Percentiles rank a stretch among this genome's conserved stretches.
These are phyloP conservation scores for Zostera marina DNA, from an alignment of 116 monocot genomes.

Conservation along the genomic window DNA sequence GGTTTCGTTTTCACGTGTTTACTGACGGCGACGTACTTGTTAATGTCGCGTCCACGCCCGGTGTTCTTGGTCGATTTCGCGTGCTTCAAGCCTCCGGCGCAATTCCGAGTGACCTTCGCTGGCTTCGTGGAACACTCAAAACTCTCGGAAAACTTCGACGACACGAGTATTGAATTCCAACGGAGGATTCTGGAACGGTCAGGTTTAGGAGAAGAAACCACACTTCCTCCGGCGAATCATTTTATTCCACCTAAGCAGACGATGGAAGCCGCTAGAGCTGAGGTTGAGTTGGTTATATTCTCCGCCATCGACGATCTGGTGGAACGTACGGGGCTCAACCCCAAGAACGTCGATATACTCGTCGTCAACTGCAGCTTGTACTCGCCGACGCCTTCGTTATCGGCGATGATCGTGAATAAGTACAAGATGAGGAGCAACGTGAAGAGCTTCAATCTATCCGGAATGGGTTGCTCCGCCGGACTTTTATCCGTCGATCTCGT, in stretches of 20 bases:
- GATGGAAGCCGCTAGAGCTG: constrained; percentile 8
- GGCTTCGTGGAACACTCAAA: constrained; percentile 37
- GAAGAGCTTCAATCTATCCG: constrained; percentile 34
- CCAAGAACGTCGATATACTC: constrained; percentile 52
- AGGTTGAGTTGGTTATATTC: constrained; percentile 15
- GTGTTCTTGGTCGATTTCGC: constrained; percentile 39
- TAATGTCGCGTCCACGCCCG: constrained; percentile 15
- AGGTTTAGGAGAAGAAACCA: constrained; percentile 16
- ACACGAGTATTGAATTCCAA: constrained; percentile 12
- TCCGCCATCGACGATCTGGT: constrained; percentile 13
- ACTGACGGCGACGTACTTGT: constrained; percentile 4
- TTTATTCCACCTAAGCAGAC: constrained; percentile 12
- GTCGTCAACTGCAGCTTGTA: constrained; percentile 68
- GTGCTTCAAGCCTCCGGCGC: constrained; percentile 17
- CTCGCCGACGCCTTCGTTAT: constrained; percentile 36
- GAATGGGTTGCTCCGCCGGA: constrained; percentile 57
- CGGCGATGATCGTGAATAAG: constrained; percentile 42
- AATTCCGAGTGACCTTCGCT: constrained; percentile 28
- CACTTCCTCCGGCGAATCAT: constrained; percentile 15
- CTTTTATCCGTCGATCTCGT: constrained; percentile 47
- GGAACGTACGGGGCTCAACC: constrained; percentile 8
- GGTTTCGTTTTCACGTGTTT: background rate
- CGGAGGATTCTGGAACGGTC: constrained; percentile 14
- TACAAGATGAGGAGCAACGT: constrained; percentile 41
- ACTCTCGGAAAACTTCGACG: constrained; percentile 14